Evolutionary conservation across 768 basidiomycete species (phyloP), one percentile per base, ranked within the genome.

Genomic region (Suillus plorans): DNA sequence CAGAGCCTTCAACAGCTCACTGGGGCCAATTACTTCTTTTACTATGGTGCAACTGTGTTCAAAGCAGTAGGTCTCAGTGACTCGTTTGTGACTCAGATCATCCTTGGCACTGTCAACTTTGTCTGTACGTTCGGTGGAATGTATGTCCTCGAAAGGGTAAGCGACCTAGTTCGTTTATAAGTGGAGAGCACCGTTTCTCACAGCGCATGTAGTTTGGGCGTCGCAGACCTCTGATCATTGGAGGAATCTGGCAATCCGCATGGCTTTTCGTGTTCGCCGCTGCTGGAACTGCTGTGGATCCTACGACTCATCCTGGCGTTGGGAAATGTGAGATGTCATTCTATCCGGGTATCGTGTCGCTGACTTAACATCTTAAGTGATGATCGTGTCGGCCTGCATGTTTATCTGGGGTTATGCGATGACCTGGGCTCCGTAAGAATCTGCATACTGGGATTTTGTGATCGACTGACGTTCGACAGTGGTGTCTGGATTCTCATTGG

Each of bases 401-500:
- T 91, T 91, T 75, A 90, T 91, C 71, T 75, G 85, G 53, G 89
- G 89, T 8, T 90, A 85, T 69, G 88, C 90, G 5, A 85, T 79
- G 78, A 90, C 89, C 39, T 89, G 86, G 88, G 87, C 84, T 18
- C 88, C 89, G 75, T 82, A 67, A 60, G 79, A 72, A 16, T 3
- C 25, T 52, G 37, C 49, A 55, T 12, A 4, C 12, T 16, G 18
- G 5, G 18, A 4, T 28, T 18, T 20, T 42, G 18, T 12, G 58
- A 59, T 13, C 4, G 55, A 7, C 45, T 61, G 16, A 36, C 45
- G 39, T 52, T 59, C n/a, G 42, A 4, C 61, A 77, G 81, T n/a
- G 88, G 89, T 56, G 74, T 91, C 45, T 92, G 90, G 90, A 90
- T 92, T 70, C 79, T 91, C 22, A 89, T 88, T 63, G 90, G 89